Evolutionary conservation across 1,139 yeast genomes (phyloP), one percentile per base, ranked within the genome.

Genomic region (Saccharomyces uvarum): DNA sequence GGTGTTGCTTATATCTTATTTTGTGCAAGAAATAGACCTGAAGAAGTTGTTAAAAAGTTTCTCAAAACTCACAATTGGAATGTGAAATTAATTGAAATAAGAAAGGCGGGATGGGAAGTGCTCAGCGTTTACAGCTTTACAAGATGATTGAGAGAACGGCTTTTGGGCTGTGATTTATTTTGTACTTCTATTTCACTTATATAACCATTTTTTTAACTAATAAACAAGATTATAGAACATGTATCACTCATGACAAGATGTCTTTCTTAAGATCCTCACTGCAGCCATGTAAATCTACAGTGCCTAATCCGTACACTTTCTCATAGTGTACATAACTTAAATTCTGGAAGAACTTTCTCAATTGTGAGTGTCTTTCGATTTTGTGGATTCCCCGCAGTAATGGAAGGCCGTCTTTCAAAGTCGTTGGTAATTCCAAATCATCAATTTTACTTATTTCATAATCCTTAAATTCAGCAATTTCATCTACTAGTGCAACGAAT

Each of bases 91-190:
- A 74, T 87, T 1, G 76, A 82, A 7, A 75, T 77, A 53, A 75
- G 97, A 54, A 88, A 87, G 63, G 97, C 97, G 0, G 98, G 98
- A 0, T 89, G 97, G 97, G 99, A 93, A 70, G 93, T 87, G n/a
- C 74, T 93, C 42, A 80, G 88, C 57, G 85, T 93, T 13, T 77
- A 84, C 66, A 75, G 79, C 58, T 59, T 65, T 29, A 31, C 38
- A 31, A 29, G 32, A 29, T 19, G 33, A 48, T 9, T 9, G 13
- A 13, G 2, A 24, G 11, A n/a, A 24, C 27, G 8, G 31, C 29
- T 24, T 27, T 14, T 26, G 13, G 13, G 29, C 11, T 9, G 24
- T 4, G 6, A 24, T 24, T 24, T 46, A 46, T 24, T n/a, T 8
- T 24, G n/a, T 21, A 14, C 26, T 11, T 27, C 13, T 29, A 38